Evolutionary conservation across 2,329 filamentous ascomycete genomes (phyloP), one percentile per base, ranked within the genome.

Genomic region (Coleophoma eucalyptorum): DNA sequence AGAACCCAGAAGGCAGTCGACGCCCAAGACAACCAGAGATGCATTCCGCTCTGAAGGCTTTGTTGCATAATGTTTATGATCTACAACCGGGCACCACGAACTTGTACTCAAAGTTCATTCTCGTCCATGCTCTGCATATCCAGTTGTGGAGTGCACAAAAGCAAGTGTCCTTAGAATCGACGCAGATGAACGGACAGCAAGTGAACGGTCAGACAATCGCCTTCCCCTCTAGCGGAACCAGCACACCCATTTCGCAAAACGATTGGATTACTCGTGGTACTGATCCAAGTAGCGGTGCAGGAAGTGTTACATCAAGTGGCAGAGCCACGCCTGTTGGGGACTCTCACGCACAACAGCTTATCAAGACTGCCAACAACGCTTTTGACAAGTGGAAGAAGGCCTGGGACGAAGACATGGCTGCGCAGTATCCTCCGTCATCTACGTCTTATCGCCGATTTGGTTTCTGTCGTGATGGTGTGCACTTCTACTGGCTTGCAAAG

Each of bases 401-500:
- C 54, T 90, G 87, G 86, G 86, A 90, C 63, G 69, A 74, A 51
- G 87, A 90, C 59, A 84, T 88, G 72, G 73, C 77, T 12, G 70
- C 78, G 35, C 86, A 90, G 62, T 90, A 89, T 54, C 81, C 83
- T 6, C 79, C 71, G 20, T 62, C 66, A 5, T 71, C 70, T n/a
- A 72, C 72, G n/a, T 78, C 78, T 49, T 72, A 73, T 46, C 74
- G 76, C 44, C 80, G 86, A 15, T 78, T 84, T 56, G 86, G 87
- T 0, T 89, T 89, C 66, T 89, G 82, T 49, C 73, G 85, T 46
- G 86, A 90, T 59, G 86, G 79, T 2, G 79, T 89, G 13, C 85
- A 88, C 60, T 90, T 86, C 65, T 90, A 85, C 69, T 90, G 83
- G 76, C 74, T 90, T 40, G 86, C 83, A 15, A 85, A 79, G 54